Evolutionary conservation across 2,329 filamentous ascomycete species (phyloP), one percentile per base, ranked within the genome.

Genomic region (Aspergillus sp.): DNA sequence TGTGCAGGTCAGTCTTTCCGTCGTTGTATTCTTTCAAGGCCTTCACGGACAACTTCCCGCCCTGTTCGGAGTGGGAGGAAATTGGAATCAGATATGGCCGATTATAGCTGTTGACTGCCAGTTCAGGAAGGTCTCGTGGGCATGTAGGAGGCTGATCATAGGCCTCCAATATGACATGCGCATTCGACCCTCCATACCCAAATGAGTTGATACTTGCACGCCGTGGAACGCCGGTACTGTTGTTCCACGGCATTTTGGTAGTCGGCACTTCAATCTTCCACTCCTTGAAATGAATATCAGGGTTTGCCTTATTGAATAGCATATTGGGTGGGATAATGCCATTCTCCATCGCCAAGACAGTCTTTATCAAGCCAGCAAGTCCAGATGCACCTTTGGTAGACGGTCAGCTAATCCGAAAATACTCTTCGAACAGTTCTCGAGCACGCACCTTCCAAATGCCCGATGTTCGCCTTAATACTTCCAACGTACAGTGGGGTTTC

Each of bases 261-360:
- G 52, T 23, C 38, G 11, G 20, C n/a, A 45, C 20, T 5, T 21
- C 19, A 3, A 45, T 19, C 10, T 25, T 21, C 34, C 34, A 38
- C 14, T n/a, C 34, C 6, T 29, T 13, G 23, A 45, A 45, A 16
- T 21, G 17, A 16, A 45, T 45, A 5, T 47, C 45, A 0, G 61
- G 61, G 42, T 64, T 65, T 1, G 65, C 48, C 0, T 32, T 47
- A 2, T 55, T 50, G 29, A 70, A 65, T 6, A 54, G 54, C 10
- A 64, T 40, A 19, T 68, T 67, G 10, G 65, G 65, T 1, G 66
- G 67, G 11, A 71, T 64, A 2, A 47, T 47, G 2, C 53, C 55
- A 14, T 65, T 56, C 44, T 70, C 58, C 11, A 72, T 19, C 1
- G 62, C 58, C n/a, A 68, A 45, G 5, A 59, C 52, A 2, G 60